These are phyloP conservation scores for Colletotrichum chrysophilum DNA, from an alignment of 2,329 filamentous ascomycete species.

Conservation along the genomic window DNA sequence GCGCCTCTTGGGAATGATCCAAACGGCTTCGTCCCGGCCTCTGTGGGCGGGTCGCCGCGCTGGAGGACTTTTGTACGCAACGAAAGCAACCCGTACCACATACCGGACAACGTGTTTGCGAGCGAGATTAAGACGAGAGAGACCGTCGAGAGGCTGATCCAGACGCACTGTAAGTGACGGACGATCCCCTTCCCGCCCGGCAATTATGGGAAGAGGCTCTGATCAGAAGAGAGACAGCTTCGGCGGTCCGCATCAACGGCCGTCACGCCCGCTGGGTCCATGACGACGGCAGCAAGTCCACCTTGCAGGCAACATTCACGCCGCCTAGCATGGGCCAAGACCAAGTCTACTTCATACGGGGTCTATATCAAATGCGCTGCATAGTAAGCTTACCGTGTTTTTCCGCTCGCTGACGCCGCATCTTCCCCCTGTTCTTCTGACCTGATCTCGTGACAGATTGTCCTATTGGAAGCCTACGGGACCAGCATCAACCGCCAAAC, in stretches of 20 bases:
- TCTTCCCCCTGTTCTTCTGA: not conserved
- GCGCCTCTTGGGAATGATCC: not conserved
- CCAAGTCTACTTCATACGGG: not conserved
- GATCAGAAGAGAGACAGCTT: not conserved
- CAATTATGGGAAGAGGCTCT: not conserved
- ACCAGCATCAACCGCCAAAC: not conserved
- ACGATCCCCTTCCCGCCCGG: not conserved
- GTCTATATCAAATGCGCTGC: not conserved
- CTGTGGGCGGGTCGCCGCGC: not conserved
- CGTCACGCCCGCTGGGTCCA: not conserved
- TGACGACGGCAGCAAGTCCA: not conserved
- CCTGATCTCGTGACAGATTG: not conserved
- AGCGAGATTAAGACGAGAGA: not conserved
- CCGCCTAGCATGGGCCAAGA: not conserved
- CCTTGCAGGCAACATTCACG: not conserved
- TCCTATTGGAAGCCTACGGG: not conserved
- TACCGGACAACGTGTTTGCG: not conserved
- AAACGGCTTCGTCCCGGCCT: not conserved
- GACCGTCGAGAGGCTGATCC: not conserved
- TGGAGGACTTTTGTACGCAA: not conserved
- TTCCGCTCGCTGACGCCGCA: not conserved
- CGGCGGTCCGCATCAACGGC: not conserved
- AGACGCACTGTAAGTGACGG: not conserved
- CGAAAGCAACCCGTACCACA: not conserved
- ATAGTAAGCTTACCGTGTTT: not conserved